Base-by-base conservation (phyloP, 2,329 filamentous ascomycete species). In the Fusarium protoensiforme region DNA sequence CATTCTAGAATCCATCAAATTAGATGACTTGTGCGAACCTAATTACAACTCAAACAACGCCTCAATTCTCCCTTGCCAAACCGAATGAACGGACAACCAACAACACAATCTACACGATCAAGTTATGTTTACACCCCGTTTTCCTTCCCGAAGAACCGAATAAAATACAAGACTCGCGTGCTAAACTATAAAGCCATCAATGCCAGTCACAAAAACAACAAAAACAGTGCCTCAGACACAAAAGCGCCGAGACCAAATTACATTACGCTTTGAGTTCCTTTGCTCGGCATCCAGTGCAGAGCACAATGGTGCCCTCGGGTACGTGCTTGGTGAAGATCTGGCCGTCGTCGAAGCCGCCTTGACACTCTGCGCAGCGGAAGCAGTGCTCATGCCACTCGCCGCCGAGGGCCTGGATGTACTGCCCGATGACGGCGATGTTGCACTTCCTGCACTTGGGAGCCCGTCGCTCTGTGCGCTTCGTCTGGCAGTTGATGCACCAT, bases 401-500 rank as follows among this genome's bases (percentile, higher is more conserved):
- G 7, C 94, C 96, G 48, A 99, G 86, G 0, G 96, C 96, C 80
- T 93, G 92, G 22, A 99, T 91, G 67, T 98, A 97, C 79, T 96
- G 91, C 58, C 98, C 96, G 60, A 96, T 91, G 62, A 98, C 95
- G 10, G 95, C 93, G 78, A 89, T 91, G 77, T 90, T 91, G 84
- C 96, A 99, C 78, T 92, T 94, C 76, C 90, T 90, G 83, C 96
- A 99, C 83, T 97, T 97, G 53, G 94, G 93, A 14, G 93, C 94
- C 61, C 93, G 94, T 29, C 96, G 90, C 82, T 97, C 94, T 14
- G 95, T 98, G 36, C 96, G 91, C 80, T 95, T 94, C 16, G 95
- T 97, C 85, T 98, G 96, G 81, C 96, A 99, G 24, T 89, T 89
- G 54, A 98, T 90, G 83, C 96, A 99, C 95, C 96, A 99, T 7